Percentiles rank a stretch among this genome's conserved stretches.
phyloP scores from a whole-genome alignment of 2,329 filamentous ascomycete species.

The Mycogone perniciosa region DNA sequence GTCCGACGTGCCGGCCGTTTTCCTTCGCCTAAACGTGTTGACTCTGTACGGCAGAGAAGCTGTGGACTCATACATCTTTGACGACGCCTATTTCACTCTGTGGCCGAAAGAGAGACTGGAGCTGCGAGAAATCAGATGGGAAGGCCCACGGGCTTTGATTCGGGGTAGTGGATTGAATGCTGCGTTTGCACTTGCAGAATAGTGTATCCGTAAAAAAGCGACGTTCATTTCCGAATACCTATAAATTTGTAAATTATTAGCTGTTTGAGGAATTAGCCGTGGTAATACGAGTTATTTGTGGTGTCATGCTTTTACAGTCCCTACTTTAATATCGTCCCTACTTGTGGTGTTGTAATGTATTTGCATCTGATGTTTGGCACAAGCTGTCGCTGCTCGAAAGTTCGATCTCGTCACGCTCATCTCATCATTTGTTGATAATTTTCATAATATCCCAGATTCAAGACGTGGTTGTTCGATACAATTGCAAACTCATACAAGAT shows the following conservation, averaged over 20 bases:
- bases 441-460: no score
- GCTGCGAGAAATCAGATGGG: slow-evolving; percentile 15
- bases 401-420: no score
- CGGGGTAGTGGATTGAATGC: slow-evolving; percentile 15
- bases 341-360: no score
- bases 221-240: background rate
- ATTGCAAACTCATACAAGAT: slow-evolving; percentile 29
- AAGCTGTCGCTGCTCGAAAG: no score
- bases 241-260: background rate
- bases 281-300: no score
- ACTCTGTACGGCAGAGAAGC: slow-evolving; percentile 36
- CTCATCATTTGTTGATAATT: no score
- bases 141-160: slow-evolving; percentile 10
- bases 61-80: slow-evolving; percentile 44
- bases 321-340: no score
- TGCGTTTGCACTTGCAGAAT: background rate
- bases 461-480: no score
- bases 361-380: no score
- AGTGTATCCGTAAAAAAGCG: slow-evolving; percentile 4
- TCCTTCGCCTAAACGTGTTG: slow-evolving; percentile 40
- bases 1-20: slow-evolving; percentile 49
- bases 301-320: no score
- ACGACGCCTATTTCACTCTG: slow-evolving; percentile 59
- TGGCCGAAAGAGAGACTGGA: slow-evolving; percentile 48
- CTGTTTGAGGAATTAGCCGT: background rate